A percentile compares a stretch with the other conserved stretches of the same genome.
phyloP scores from a whole-genome alignment of 1,139 yeast species.

The Yamadazyma oceani region DNA sequence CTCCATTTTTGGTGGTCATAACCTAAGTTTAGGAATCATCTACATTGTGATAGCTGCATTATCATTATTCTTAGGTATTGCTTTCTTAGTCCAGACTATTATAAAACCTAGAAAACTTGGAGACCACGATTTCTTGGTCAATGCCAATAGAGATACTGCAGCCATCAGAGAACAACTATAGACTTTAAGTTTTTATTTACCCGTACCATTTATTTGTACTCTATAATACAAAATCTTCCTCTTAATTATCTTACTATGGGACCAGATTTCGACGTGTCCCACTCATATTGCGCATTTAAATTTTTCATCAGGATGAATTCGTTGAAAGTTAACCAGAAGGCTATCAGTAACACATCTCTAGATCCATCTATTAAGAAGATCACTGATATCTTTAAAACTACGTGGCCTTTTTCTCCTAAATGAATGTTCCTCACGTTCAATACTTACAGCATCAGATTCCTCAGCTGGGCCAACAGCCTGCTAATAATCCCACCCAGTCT shows the following conservation, averaged over 20 bases:
- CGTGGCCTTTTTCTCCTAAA: conserved; percentile 4
- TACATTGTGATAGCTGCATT: conserved; percentile 65
- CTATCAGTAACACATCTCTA: too few species aligned
- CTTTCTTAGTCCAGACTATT: conserved; percentile 47
- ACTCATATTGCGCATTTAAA: background rate
- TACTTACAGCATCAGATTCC: conserved; percentile 40
- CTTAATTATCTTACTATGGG: too few species aligned
- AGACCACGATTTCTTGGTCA: conserved; percentile 41
- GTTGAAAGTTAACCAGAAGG: background rate
- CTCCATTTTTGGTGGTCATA: conserved; percentile 69
- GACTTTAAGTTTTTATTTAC: too few species aligned
- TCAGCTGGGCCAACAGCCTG: conserved; percentile 21
- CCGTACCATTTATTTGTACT: background rate
- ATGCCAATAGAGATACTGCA: conserved; percentile 16
- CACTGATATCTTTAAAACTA: too few species aligned
- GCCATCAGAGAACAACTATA: conserved; percentile 29
- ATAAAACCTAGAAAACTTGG: conserved; percentile 47
- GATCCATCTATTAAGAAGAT: too few species aligned
- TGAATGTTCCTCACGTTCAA: conserved; percentile 48
- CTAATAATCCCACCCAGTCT: conserved; percentile 28
- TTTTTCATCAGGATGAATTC: background rate
- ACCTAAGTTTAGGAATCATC: conserved; percentile 63
- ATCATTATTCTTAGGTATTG: conserved; percentile 46
- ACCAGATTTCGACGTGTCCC: too few species aligned
- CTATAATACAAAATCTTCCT: too few species aligned